Base-by-base conservation (phyloP, 441 rosid genomes). In the Codiaeum variegatum region DNA sequence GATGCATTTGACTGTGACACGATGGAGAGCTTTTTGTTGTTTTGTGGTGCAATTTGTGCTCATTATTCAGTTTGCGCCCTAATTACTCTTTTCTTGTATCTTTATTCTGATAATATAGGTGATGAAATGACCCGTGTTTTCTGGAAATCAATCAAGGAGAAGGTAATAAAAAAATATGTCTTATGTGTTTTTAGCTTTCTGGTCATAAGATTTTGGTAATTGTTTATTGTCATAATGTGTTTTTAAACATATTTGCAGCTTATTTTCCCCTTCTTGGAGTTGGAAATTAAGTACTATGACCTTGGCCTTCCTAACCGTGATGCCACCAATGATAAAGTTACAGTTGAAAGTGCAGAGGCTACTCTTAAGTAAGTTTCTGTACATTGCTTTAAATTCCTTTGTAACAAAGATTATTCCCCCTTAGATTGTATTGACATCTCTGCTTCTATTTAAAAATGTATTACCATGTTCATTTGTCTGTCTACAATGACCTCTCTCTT, bases 231-330 rank as follows among this genome's bases (percentile, higher is more conserved):
- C 6, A 10, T 67, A 21, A 32, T 69, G 2, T 67, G 8, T 36
- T 36, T 24, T 40, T 32, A 18, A 3, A 18, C 52, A 7, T 49
- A 21, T 62, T 58, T 76, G 68, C 91, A 94, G 99, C 93, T 91
- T 38, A 87, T 91, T 76, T 81, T 82, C 67, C 98, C 97, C 36
- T 94, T 94, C 67, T 59, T 94, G 83, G 98, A 94, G 69, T 79
- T 94, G 96, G 98, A 94, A 78, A 91, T 94, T 73, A 94, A 91
- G 81, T 94, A 94, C 79, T 94, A 79, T n/a, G 99, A 94, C 75
- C 99, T 94, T 62, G 97, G 99, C 59, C 91, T 92, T 77, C 90
- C 86, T 52, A 73, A 94, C 62, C 99, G 97, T 73, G 98, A 94
- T 83, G 96, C 94, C 67, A 94, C 99, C 2, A 87, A 90, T 78